These are phyloP conservation scores for Trichophyton schoenleinii DNA, from an alignment of 2,329 filamentous ascomycete genomes.

Conservation along the genomic window DNA sequence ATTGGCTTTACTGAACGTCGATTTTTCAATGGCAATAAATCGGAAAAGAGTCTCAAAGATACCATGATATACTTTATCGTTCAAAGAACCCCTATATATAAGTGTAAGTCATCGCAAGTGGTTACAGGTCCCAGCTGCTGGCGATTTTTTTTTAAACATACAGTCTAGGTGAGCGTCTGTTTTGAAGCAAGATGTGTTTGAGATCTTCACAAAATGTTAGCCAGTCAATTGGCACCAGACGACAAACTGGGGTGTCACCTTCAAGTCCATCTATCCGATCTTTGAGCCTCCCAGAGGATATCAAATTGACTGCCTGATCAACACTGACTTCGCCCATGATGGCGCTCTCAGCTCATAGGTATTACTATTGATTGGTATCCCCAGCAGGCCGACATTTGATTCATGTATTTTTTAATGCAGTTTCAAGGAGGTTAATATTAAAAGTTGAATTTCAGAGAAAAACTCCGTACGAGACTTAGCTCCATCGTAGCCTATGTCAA, in stretches of 20 bases:
- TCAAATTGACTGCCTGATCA: slow-evolving; percentile 29
- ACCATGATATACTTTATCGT: slow-evolving; percentile 66
- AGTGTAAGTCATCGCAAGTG: slow-evolving; percentile 2
- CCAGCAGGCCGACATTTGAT: neutral
- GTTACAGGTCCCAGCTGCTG: neutral
- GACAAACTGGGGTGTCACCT: slow-evolving; percentile 19
- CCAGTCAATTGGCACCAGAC: neutral
- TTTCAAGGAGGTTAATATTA: neutral
- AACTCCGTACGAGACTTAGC: neutral
- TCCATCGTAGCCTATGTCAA: neutral
- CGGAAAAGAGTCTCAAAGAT: slow-evolving; percentile 73
- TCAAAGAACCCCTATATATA: slow-evolving; percentile 37
- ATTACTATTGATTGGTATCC: neutral
- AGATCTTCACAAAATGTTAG: slow-evolving; percentile 31
- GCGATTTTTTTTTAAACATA: slow-evolving; percentile 15
- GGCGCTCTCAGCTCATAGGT: neutral
- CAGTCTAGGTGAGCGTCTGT: slow-evolving; percentile 32
- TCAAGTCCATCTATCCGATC: slow-evolving; percentile 41
- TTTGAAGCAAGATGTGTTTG: slow-evolving; percentile 44
- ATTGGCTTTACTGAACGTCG: slow-evolving; percentile 45
- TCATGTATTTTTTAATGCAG: neutral
- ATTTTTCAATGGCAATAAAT: slow-evolving; percentile 57
- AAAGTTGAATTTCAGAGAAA: neutral
- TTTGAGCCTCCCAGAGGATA: slow-evolving; percentile 33
- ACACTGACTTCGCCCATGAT: slow-evolving; percentile 33